Percentiles rank a stretch among this genome's conserved stretches.
These are phyloP conservation scores for Aquilaria agallochum DNA, from an alignment of 441 rosid genomes.

Conservation along the genomic window DNA sequence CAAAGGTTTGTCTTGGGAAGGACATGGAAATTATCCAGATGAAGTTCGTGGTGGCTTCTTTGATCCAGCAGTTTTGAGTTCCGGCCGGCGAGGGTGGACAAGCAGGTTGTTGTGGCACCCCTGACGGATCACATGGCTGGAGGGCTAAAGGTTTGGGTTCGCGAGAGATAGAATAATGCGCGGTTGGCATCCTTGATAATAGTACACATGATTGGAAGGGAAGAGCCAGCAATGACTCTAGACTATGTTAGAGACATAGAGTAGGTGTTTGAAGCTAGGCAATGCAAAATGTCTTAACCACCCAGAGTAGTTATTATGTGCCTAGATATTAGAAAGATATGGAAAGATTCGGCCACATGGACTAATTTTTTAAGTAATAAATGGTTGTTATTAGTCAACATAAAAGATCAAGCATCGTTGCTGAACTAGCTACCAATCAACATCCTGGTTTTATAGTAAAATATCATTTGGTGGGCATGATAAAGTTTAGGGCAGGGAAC, in stretches of 20 bases:
- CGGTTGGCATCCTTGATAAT: no score
- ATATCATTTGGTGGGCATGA: no score
- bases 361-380: background rate
- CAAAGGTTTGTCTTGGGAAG: constrained; percentile 58
- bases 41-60: constrained; percentile 55
- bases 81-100: constrained; percentile 28
- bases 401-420: no score
- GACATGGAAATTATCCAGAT: constrained; percentile 61
- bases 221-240: no score
- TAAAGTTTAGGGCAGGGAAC: no score
- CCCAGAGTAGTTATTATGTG: no score
- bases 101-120: constrained; percentile 59
- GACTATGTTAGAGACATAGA: background rate
- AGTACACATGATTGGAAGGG: no score
- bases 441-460: no score
- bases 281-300: no score
- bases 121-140: constrained; percentile 92
- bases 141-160: constrained; percentile 56
- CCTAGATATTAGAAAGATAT: background rate
- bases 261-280: no score
- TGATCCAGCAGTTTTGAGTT: constrained; percentile 47
- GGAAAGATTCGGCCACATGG: constrained; percentile 16
- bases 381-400: background rate
- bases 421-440: no score
- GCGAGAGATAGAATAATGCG: constrained; percentile 26